Base-by-base conservation (phyloP, 1,284 basidiomycete genomes). In the Leucoagaricus sp. region DNA sequence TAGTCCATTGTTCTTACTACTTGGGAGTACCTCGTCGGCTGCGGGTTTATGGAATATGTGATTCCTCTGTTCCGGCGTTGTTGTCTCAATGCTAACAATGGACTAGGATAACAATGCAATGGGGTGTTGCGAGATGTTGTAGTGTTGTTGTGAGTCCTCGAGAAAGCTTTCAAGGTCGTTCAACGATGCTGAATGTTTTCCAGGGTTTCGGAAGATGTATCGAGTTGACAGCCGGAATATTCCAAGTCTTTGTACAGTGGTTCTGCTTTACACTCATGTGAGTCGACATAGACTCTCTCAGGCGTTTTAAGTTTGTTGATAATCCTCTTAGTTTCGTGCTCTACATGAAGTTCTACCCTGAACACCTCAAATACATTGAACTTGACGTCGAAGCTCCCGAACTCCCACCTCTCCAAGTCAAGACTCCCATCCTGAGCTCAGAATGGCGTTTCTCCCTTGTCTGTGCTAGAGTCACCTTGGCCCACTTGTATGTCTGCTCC, bases 281-380 rank as follows among this genome's bases (percentile, higher is more conserved):
- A 60, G 90, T 80, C 6, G 15, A 6, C 33, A 19, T 45, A 17
- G 28, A 41, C 21, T 48, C 13, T 41, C 13, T 40, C 23, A 15
- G 5, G 28, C 10, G n/a, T 9, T 15, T 1, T 6, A 36, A 23
- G 3, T 38, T 56, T 49, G 56, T 41, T 12, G 34, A 47, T 41
- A 34, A 21, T 58, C 29, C 26, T 21, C 42, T 1, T 64, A 97
- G 94, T 47, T 80, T 97, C 58, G 81, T 95, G 1, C 83, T 98
- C 2, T 99, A 93, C 75, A 89, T 99, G 72, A 75, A 91, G 45
- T 99, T 96, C 79, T 99, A 94, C 68, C 96, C 96, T 0, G 73
- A 79, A 10, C 85, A 92, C 63, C 84, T 89, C 63, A 94, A 94
- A 69, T 93, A 88, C 67, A 40, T 64, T 26, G 55, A 62, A 25